Conservation (phyloP, 1,139 yeast species). For the Chernovozyma aurita region DNA sequence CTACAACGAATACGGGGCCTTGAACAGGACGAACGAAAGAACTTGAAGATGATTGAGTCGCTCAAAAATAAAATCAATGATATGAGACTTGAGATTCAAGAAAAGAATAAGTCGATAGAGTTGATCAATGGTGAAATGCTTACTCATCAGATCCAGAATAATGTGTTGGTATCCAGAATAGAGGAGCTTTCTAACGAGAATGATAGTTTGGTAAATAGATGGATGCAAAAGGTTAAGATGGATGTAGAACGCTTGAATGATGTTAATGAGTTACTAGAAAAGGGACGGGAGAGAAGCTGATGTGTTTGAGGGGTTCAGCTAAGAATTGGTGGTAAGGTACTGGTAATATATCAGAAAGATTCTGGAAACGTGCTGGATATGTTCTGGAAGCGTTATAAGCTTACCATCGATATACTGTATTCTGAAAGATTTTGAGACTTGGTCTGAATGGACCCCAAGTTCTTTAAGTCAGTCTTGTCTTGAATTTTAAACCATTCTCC, state of each 20-base stretch:
- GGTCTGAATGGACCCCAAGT: no score
- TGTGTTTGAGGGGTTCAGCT: no score
- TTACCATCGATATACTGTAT: no score
- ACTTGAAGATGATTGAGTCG: constrained; percentile 6
- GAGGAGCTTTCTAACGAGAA: constrained; percentile 41
- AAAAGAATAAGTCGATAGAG: constrained; percentile 55
- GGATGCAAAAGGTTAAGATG: constrained; percentile 53
- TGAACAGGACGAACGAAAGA: constrained; percentile 11
- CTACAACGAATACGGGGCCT: constrained; percentile 10
- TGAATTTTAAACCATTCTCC: no score
- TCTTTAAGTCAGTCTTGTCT: no score
- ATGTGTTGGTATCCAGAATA: constrained; percentile 49
- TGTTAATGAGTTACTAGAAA: constrained; percentile 35
- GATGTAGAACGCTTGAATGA: constrained; percentile 63
- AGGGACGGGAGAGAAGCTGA: no score
- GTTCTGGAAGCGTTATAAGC: no score
- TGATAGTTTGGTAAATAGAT: constrained; percentile 48
- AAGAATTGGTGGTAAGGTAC: no score
- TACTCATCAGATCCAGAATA: constrained; percentile 65
- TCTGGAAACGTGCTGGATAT: no score
- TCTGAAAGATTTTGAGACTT: no score
- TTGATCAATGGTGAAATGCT: constrained; percentile 67
- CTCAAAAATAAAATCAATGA: constrained; percentile 28
- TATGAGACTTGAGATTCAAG: constrained; percentile 43
- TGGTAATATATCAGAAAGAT: no score